Base-by-base conservation (phyloP, 352 stramenopile species). In the Phytophthora sansomeana region DNA sequence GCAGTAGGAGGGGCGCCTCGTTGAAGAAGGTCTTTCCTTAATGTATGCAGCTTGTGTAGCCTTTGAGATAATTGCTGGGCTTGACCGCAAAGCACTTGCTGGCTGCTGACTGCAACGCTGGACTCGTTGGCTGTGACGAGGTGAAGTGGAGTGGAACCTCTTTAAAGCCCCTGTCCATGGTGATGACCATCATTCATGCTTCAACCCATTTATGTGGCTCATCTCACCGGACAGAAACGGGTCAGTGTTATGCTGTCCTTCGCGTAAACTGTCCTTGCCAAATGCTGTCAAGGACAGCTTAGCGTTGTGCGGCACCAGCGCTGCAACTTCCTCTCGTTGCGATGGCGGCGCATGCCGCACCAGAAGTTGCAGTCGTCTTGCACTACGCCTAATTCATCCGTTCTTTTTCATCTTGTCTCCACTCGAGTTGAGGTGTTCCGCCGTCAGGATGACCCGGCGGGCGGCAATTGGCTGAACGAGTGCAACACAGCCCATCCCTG, bases 151-250 rank as follows among this genome's bases (percentile, higher is more conserved):
- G n/a, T n/a, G n/a, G n/a, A n/a, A n/a, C n/a, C n/a, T n/a, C n/a
- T 24, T n/a, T 19, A 44, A 44, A 24, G n/a, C 13, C n/a, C n/a
- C n/a, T 19, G 36, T 43, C 36, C 13, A 16, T n/a, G 9, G 19
- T 11, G 11, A 50, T 29, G 43, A 50, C 43, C 43, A 33, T 35
- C 43, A 50, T 33, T 50, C 43, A 30, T 14, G 39, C 39, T 46
- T 46, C 39, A 46, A 46, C n/a, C 35, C 39, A 5, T 35, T 13
- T 33, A 35, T 33, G 43, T 50, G 24, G 24, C 43, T 24, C 24
- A 50, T 50, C 43, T 50, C 43, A 50, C 19, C 21, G 5, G 17
- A 19, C 21, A 49, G 42, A 44, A 44, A 44, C 38, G 38, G 39
- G 39, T 10, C 39, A 13, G 11, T 11, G 4, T 50, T 50, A 50